Percentiles rank a stretch among this genome's conserved stretches.
These are phyloP conservation scores for Trichothecium sympodiale DNA, from an alignment of 2,329 filamentous ascomycete species.

Conservation along the genomic window DNA sequence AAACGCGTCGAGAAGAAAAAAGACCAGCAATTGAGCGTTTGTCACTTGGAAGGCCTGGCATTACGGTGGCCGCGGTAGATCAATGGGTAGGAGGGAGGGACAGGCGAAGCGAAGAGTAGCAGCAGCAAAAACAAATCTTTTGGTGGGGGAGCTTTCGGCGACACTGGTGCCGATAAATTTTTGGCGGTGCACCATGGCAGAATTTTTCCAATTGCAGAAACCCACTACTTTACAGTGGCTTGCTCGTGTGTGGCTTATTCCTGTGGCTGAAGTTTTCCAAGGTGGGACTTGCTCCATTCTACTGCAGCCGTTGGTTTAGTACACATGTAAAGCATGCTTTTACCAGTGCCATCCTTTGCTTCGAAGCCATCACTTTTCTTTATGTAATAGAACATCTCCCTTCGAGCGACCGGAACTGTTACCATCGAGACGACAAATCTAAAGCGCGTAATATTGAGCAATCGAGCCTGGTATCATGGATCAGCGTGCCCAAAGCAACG, in stretches of 20 bases:
- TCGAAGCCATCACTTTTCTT: too few species aligned
- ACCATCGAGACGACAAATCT: neutral
- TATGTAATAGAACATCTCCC: too few species aligned
- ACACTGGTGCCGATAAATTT: conserved; percentile 20
- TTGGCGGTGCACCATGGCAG: conserved; percentile 35
- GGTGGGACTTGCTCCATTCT: too few species aligned
- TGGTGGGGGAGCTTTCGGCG: conserved; percentile 6
- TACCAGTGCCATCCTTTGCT: too few species aligned
- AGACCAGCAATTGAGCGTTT: neutral
- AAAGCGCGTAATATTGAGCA: neutral
- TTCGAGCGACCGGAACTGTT: neutral
- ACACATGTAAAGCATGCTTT: too few species aligned
- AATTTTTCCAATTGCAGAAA: conserved; percentile 17
- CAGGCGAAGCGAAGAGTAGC: too few species aligned
- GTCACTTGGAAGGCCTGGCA: neutral
- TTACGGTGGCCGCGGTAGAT: neutral
- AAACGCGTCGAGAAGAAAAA: neutral
- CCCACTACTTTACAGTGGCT: neutral
- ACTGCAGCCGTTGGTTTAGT: too few species aligned
- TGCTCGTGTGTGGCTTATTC: too few species aligned
- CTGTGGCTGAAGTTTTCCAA: neutral
- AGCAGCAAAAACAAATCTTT: too few species aligned
- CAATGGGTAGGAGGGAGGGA: neutral
- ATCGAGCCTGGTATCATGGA: conserved; percentile 29
- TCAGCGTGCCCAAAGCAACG: conserved; percentile 32